phyloP scores from a whole-genome alignment of 2,329 filamentous ascomycete genomes.

The Parafenestella ontariensis region DNA sequence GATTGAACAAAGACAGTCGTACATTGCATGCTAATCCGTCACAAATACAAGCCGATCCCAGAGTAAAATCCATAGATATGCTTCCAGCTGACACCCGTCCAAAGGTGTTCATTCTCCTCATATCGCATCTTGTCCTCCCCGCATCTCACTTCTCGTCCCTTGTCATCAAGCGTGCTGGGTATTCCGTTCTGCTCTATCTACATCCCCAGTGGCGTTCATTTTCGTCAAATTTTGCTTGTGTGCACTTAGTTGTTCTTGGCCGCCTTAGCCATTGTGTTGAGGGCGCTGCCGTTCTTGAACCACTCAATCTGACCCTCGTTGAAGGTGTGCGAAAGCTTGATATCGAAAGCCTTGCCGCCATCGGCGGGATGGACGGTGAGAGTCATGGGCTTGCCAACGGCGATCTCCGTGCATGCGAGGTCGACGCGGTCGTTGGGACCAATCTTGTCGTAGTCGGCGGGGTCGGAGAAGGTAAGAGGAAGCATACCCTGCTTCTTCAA shows the following conservation, averaged over 20 bases:
- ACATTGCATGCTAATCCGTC: conserved; percentile 49
- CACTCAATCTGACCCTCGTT: conserved; percentile 98
- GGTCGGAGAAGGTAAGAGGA: conserved; percentile 92
- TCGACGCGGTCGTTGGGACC: conserved; percentile 91
- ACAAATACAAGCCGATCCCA: conserved; percentile 48
- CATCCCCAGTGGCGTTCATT: conserved; percentile 38
- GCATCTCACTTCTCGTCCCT: conserved; percentile 19
- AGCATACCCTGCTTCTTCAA: conserved; percentile 99
- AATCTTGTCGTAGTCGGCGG: conserved; percentile 98
- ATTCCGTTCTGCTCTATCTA: conserved; percentile 38
- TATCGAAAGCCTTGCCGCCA: conserved; percentile 75
- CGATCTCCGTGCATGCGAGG: conserved; percentile 85
- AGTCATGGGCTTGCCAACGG: conserved; percentile 90
- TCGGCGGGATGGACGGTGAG: conserved; percentile 91
- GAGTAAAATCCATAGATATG: conserved; percentile 38
- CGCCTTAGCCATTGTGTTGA: conserved; percentile 97
- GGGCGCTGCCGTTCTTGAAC: conserved; percentile 97
- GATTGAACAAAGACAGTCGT: conserved; percentile 33
- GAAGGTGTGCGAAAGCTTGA: conserved; percentile 93
- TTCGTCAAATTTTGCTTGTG: conserved; percentile 7
- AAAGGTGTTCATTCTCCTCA: conserved; percentile 22
- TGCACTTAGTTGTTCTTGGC: conserved; percentile 29
- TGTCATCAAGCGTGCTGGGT: conserved; percentile 27
- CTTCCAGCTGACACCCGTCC: conserved; percentile 25
- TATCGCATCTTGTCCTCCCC: conserved; percentile 30